phyloP scores from a whole-genome alignment of 306 rosid genomes.

The Nissolia schottii region DNA sequence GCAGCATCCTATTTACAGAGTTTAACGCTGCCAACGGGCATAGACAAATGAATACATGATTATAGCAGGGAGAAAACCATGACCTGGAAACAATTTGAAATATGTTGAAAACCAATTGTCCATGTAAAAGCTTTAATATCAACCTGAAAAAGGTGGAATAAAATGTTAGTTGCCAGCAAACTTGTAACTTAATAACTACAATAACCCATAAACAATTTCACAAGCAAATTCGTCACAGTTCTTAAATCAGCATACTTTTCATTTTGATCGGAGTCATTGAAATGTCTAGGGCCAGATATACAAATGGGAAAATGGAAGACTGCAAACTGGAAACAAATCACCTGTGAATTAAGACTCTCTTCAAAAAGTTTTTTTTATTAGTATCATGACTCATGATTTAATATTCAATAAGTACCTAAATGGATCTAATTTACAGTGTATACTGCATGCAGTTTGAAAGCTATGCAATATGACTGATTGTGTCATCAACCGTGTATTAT shows the following conservation, averaged over 20 bases:
- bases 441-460: neutral
- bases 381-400: neutral
- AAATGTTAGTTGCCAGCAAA: conserved; percentile 16
- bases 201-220: neutral
- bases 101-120: conserved; percentile 35
- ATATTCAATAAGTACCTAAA: neutral
- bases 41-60: conserved; percentile 41
- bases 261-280: neutral
- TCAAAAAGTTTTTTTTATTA: neutral
- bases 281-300: neutral
- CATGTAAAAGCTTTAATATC: conserved; percentile 40
- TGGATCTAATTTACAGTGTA: neutral
- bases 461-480: neutral
- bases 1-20: conserved; percentile 59
- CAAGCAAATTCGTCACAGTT: neutral
- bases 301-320: neutral
- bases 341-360: neutral
- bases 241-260: neutral
- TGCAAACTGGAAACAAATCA: neutral
- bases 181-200: neutral
- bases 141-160: conserved; percentile 36
- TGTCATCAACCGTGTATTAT: neutral
- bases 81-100: conserved; percentile 22
- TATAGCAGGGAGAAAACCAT: conserved; percentile 29
- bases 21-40: conserved; percentile 53